Evolutionary conservation across 257 asterid species (phyloP), one percentile per base, ranked within the genome.

Genomic region (Nicotiana tabacum): DNA sequence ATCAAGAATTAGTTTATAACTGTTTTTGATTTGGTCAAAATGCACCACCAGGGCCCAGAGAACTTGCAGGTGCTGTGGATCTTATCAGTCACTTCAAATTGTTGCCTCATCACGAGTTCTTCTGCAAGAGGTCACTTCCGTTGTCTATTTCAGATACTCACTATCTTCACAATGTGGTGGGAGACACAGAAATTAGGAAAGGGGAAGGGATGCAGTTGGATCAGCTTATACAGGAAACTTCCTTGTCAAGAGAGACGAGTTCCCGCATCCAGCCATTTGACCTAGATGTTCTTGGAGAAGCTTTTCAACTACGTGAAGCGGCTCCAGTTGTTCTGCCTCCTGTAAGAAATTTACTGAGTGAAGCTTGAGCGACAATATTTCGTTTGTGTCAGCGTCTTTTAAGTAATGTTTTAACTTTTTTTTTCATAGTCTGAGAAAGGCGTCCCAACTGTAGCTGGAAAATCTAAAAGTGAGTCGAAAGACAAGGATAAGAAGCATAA

Each of bases 171-270:
- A 91, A 90, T 88, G 97, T 96, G 84, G 98, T 92, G 55, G 99
- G 99, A 62, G 98, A 94, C 85, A 91, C 94, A 67, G 99, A 96
- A 87, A 92, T 96, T 84, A 90, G 97, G 85, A 96, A 93, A 86
- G 99, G 99, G 83, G 97, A 96, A 85, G 99, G 99, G 33, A 96
- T 93, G 99, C 94, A 96, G 87, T 86, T 96, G 87, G 88, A 91
- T 83, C 95, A 96, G 91, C 97, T 96, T 86, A 93, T 93, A 86
- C 89, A 90, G 53, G 91, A 90, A 62, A 30, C 88, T 60, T 85
- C 97, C 67, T 83, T 88, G 80, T 88, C 93, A 69, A 90, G 98
- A 86, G 97, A 92, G 82, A 86, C 86, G 18, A 89, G 87, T 88
- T 87, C 87, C 21, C 92, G 91, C 72, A 90, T 96, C 85, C 94